Evolutionary conservation across 306 rosid genomes (phyloP).

Genomic region (Glycine latifolia): DNA sequence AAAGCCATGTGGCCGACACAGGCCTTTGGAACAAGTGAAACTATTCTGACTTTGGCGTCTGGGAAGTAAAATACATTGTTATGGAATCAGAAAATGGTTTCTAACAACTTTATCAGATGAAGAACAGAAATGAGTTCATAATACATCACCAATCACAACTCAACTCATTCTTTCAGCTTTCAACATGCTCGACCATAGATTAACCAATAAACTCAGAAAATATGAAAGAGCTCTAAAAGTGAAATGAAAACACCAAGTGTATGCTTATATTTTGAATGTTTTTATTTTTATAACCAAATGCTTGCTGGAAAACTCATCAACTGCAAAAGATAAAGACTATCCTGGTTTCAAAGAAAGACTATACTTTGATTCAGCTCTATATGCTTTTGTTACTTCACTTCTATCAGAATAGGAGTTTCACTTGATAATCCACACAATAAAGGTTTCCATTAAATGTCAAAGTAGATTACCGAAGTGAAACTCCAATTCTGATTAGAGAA

Average conservation of each 20-base stretch:
- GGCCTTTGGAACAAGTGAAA: neutral
- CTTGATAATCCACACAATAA: no score
- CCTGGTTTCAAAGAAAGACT: no score
- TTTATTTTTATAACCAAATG: neutral
- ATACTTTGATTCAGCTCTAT: no score
- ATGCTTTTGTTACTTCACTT: no score
- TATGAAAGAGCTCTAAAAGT: neutral
- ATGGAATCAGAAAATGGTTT: neutral
- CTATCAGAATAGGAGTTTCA: no score
- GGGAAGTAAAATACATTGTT: neutral
- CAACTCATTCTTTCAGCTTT: neutral
- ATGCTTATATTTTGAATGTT: no score
- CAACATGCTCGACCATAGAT: neutral
- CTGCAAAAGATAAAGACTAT: no score
- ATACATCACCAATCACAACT: neutral
- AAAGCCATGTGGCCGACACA: neutral
- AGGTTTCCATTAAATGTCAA: no score
- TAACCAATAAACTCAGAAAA: neutral
- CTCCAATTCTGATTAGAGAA: no score
- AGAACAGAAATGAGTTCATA: neutral
- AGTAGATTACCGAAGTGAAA: no score
- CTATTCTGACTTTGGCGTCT: slow-evolving; percentile 1
- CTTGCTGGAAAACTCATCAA: neutral
- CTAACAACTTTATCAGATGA: neutral
- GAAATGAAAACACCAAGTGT: neutral